A percentile compares a stretch with the other conserved stretches of the same genome.
Evolutionary conservation across 208 protist genomes (phyloP).

Genomic region (Trypanosomatidae sp.): DNA sequence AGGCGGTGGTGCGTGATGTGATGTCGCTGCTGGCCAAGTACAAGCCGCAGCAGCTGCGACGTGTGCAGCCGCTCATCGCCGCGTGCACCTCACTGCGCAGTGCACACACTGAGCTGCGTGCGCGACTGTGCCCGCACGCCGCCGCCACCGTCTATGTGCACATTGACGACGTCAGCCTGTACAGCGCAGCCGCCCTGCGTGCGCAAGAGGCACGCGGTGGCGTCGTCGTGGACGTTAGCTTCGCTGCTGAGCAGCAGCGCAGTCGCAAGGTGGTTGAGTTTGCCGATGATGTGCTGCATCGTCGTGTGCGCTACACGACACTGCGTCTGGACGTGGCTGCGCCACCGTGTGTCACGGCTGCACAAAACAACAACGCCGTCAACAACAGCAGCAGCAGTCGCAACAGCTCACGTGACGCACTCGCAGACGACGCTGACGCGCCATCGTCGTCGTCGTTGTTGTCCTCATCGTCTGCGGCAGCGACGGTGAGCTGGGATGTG

Average conservation of each 20-base stretch:
- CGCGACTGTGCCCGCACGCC: constrained; percentile 17
- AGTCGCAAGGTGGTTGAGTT: constrained; percentile 18
- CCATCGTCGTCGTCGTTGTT: too few species aligned
- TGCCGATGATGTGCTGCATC: constrained; percentile 10
- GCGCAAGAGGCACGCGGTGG: constrained; percentile 16
- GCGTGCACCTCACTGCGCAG: constrained; percentile 31
- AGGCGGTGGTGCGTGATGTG: constrained; percentile 24
- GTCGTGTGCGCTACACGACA: constrained; percentile 9
- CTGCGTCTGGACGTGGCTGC: constrained; percentile 23
- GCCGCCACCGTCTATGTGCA: constrained; percentile 58
- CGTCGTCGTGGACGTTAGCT: constrained; percentile 26
- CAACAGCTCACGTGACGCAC: too few species aligned
- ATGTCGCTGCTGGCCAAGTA: constrained; percentile 58
- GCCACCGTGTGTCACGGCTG: background rate
- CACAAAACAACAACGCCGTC: background rate
- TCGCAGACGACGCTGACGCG: too few species aligned
- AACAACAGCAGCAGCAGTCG: background rate
- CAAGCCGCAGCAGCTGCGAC: constrained; percentile 23
- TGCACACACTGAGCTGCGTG: constrained; percentile 50
- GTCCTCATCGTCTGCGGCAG: too few species aligned
- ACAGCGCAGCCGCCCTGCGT: constrained; percentile 11
- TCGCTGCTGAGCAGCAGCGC: constrained; percentile 19
- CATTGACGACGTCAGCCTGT: constrained; percentile 38
- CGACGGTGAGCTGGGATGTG: too few species aligned
- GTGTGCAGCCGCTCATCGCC: constrained; percentile 61